phyloP scores from a whole-genome alignment of 192 early-diverging fungal species.

The Thamnidium elegans region DNA sequence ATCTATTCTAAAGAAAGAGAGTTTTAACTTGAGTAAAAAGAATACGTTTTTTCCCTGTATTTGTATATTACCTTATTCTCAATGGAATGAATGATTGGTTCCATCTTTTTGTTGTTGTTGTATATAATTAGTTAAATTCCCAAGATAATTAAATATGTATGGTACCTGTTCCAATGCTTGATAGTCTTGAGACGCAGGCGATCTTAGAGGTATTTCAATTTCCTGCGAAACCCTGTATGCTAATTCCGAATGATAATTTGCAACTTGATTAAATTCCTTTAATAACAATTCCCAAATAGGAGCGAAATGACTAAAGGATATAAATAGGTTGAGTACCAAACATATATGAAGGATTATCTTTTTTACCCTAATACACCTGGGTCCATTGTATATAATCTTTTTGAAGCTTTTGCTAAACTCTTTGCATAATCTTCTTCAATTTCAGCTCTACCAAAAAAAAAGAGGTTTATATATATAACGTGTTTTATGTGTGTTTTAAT shows the following conservation, averaged over 20 bases:
- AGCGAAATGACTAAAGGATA: constrained; percentile 19
- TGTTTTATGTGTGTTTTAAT: background rate
- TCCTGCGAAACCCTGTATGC: constrained; percentile 39
- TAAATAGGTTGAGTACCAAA: background rate
- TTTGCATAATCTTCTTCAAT: constrained; percentile 51
- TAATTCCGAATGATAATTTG: constrained; percentile 35
- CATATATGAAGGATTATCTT: background rate
- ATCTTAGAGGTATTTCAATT: constrained; percentile 34
- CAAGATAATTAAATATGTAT: background rate
- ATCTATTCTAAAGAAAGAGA: constrained; percentile 13
- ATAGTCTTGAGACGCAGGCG: constrained; percentile 7
- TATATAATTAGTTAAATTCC: background rate
- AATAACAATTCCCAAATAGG: constrained; percentile 29
- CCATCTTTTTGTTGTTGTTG: background rate
- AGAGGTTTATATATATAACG: too few relatives aligned
- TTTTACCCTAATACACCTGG: constrained; percentile 33
- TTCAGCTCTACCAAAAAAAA: constrained; percentile 30
- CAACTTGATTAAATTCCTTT: constrained; percentile 31
- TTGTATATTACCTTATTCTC: constrained; percentile 6
- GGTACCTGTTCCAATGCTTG: constrained; percentile 25
- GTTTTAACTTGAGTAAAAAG: background rate
- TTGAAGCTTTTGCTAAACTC: constrained; percentile 44
- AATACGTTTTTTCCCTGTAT: background rate
- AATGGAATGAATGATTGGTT: background rate
- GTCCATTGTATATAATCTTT: constrained; percentile 45